Evolutionary conservation across 2,329 filamentous ascomycete genomes (phyloP), one percentile per base, ranked within the genome.

Genomic region (Trichoderma guizhouense): DNA sequence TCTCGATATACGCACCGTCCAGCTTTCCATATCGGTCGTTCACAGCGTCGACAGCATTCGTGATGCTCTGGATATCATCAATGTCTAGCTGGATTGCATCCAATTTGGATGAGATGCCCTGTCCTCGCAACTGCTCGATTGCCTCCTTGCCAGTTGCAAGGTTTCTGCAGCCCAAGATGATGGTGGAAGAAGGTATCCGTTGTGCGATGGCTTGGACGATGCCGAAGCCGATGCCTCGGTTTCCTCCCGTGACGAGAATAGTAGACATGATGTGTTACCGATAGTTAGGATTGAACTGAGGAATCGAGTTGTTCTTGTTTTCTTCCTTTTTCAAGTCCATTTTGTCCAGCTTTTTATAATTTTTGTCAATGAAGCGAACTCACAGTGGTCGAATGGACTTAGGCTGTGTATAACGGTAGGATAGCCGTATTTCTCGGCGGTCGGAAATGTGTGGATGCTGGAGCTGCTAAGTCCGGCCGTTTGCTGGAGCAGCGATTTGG

Each of bases 181-280:
- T 77, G 24, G 75, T 72, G 1, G 66, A 71, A 1, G 72, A 66
- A 1, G 76, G 75, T 1, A 78, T 64, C 12, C 77, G 76, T 26
- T 71, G 53, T 3, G 75, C 77, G 6, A 79, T 74, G 21, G 47
- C 58, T 18, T 65, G 66, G 15, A 79, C 73, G 21, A 81, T 79
- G 51, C 76, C 78, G 61, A 78, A 77, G 1, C 80, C 81, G 14
- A 82, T 78, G 8, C 80, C 80, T 61, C 77, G 75, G 72, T 79
- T 81, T 30, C 53, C 64, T 57, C 70, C 70, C 1, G 64, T 72
- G 70, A 72, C 39, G 70, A 72, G 64, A 62, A 72, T 58, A 0
- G 30, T 62, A 18, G 67, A 53, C 67, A 69, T 69, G 57, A 26
- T 26, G 55, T 51, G 14, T 8, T 69, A 62, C 39, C 57, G 39